Conservation (phyloP, 2,329 filamentous ascomycete genomes). For the Aphanoascus verrucosus region DNA sequence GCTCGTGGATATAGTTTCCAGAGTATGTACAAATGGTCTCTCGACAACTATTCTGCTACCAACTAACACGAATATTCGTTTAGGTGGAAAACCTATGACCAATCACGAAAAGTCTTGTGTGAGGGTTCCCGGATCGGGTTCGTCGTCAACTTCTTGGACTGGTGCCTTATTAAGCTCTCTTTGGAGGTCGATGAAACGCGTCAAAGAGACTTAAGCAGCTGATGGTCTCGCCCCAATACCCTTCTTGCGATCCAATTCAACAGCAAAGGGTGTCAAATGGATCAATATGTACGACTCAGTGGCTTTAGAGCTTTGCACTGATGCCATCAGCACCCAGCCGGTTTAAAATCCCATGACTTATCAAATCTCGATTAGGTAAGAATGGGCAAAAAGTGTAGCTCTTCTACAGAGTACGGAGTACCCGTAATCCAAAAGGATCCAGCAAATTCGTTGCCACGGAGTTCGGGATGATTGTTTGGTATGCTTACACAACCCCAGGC, state of each 20-base stretch:
- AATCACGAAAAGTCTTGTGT: neutral
- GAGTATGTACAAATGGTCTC: neutral
- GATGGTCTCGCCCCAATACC: too few species aligned
- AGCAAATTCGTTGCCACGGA: too few species aligned
- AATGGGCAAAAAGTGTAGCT: neutral
- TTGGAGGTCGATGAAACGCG: neutral
- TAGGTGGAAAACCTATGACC: neutral
- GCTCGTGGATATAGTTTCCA: neutral
- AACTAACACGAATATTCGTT: neutral
- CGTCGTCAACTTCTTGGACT: neutral
- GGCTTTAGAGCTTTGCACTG: neutral
- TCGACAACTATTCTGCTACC: neutral
- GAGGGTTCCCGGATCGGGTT: neutral
- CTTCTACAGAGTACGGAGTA: neutral
- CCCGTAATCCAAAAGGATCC: neutral
- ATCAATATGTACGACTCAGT: neutral
- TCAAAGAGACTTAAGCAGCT: neutral
- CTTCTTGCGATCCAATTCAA: neutral
- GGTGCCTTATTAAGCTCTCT: neutral
- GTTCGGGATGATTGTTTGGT: too few species aligned
- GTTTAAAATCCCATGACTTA: neutral
- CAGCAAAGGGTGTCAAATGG: neutral
- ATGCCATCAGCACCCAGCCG: neutral
- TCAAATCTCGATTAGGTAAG: too few species aligned
- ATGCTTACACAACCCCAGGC: too few species aligned